Conservation (phyloP, 2,329 filamentous ascomycete genomes). For the Fusarium paranaense region DNA sequence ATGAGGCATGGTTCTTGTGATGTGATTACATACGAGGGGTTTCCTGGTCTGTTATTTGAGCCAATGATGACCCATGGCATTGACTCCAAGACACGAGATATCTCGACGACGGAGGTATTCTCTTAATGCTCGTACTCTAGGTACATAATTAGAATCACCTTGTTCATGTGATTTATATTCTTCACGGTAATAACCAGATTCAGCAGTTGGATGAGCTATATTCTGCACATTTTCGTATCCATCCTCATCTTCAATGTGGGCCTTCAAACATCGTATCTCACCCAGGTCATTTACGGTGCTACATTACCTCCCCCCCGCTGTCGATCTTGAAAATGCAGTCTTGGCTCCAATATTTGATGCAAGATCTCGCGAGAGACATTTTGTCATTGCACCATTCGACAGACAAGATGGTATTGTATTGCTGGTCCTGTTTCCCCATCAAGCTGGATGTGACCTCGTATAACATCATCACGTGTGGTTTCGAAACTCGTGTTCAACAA, state of each 20-base stretch:
- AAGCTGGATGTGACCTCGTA: background rate
- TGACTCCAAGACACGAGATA: background rate
- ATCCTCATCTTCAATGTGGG: background rate
- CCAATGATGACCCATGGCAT: background rate
- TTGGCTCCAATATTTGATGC: background rate
- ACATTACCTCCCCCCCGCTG: background rate
- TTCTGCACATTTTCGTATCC: background rate
- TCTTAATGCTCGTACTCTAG: background rate
- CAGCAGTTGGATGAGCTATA: background rate
- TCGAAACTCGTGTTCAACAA: background rate
- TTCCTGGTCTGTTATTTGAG: background rate
- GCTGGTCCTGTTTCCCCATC: background rate
- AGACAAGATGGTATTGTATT: background rate
- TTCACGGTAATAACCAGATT: background rate
- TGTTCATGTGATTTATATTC: background rate
- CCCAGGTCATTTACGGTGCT: conserved; percentile 1
- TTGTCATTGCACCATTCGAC: background rate
- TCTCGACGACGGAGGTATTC: background rate
- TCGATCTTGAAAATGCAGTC: background rate
- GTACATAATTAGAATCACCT: background rate
- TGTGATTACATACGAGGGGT: background rate
- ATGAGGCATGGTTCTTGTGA: background rate
- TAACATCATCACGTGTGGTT: background rate
- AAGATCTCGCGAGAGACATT: background rate
- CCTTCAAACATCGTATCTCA: background rate